phyloP scores from a whole-genome alignment of 2,329 filamentous ascomycete genomes.

The Purpureocillium lavendulum region DNA sequence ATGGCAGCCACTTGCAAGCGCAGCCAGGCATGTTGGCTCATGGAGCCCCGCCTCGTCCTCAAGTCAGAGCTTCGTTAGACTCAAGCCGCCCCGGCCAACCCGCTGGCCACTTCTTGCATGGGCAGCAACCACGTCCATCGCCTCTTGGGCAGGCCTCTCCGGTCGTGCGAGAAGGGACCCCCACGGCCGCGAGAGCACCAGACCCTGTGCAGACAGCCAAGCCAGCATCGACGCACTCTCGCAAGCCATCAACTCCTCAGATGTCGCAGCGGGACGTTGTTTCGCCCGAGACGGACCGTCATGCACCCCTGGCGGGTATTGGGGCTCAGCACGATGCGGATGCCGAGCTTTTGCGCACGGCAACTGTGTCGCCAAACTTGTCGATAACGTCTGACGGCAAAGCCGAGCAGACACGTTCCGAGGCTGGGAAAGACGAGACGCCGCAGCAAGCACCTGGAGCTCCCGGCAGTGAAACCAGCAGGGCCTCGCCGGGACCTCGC shows the following conservation, averaged over 20 bases:
- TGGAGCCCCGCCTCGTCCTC: not conserved
- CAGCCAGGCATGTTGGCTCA: not conserved
- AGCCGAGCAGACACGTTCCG: not conserved
- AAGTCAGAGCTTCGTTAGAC: slow-evolving; percentile 1
- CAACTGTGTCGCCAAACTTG: slow-evolving; percentile 7
- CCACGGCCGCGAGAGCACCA: not conserved
- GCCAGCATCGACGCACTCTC: no score
- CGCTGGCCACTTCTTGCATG: not conserved
- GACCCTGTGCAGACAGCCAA: not conserved
- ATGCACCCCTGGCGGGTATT: not conserved
- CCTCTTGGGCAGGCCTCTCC: slow-evolving; percentile 6
- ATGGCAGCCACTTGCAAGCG: no score
- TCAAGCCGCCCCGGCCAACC: no score
- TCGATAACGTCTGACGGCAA: slow-evolving; percentile 4
- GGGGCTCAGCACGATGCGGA: not conserved
- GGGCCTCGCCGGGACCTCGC: no score
- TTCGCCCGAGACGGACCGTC: not conserved
- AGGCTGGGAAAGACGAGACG: not conserved
- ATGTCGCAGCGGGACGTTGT: not conserved
- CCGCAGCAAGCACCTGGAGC: not conserved
- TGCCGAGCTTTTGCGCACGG: slow-evolving; percentile 1
- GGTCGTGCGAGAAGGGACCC: not conserved
- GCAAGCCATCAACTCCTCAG: no score
- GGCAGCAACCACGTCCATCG: slow-evolving; percentile 5
- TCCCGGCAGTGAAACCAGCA: no score